Evolutionary conservation across 495 filamentous ascomycete genomes (phyloP).

Genomic region (Penicillium odoratum): DNA sequence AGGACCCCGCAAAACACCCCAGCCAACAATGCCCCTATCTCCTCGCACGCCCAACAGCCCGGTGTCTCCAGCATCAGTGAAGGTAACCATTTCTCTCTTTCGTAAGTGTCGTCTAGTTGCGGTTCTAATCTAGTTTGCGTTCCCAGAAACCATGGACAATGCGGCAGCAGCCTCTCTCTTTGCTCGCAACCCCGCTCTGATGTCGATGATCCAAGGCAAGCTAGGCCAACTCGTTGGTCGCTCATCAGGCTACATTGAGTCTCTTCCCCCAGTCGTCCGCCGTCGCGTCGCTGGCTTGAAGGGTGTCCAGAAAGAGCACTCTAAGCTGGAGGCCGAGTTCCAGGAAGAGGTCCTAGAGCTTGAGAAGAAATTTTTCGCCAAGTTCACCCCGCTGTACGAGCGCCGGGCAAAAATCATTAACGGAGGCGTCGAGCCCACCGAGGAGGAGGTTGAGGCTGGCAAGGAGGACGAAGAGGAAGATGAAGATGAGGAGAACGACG

Average conservation of each 20-base stretch:
- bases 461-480: slow-evolving; percentile 73
- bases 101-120: slow-evolving; percentile 13
- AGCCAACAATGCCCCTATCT: slow-evolving; percentile 91
- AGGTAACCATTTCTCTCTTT: slow-evolving; percentile 58
- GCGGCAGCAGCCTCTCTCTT: slow-evolving; percentile 86
- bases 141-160: slow-evolving; percentile 83
- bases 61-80: slow-evolving; percentile 95
- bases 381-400: slow-evolving; percentile 97
- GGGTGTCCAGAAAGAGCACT: slow-evolving; percentile 97
- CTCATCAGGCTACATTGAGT: slow-evolving; percentile 97
- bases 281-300: slow-evolving; percentile 93
- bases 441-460: slow-evolving; percentile 80
- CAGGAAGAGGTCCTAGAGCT: slow-evolving; percentile 96
- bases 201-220: slow-evolving; percentile 96
- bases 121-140: slow-evolving; percentile 17
- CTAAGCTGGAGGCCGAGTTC: slow-evolving; percentile 95
- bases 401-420: slow-evolving; percentile 93
- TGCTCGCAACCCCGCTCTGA: slow-evolving; percentile 87
- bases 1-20: slow-evolving; percentile 97
- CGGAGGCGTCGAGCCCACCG: slow-evolving; percentile 80
- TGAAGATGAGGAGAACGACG: slow-evolving; percentile 56
- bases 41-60: slow-evolving; percentile 94
- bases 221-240: slow-evolving; percentile 89
- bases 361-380: slow-evolving; percentile 99
- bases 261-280: slow-evolving; percentile 82